Evolutionary conservation across 2,329 filamentous ascomycete genomes (phyloP), one percentile per base, ranked within the genome.

Genomic region (Dichotomopilus funicola): DNA sequence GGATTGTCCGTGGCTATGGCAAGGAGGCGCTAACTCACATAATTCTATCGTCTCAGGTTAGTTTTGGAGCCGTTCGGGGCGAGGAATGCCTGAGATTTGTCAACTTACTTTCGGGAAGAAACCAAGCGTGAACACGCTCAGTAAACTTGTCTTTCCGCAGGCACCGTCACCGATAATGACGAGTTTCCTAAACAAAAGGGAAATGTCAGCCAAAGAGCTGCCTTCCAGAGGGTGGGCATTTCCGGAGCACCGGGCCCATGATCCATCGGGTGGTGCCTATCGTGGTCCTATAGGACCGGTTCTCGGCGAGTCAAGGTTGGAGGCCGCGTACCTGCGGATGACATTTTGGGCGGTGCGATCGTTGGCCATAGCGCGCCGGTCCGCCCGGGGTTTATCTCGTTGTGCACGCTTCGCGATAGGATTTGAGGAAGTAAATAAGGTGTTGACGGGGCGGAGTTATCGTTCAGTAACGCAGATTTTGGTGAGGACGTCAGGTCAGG

Each of bases 81-180:
- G 36, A 5, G 9, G n/a, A 2, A 8, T 36, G 13, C 11, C 19
- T 12, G 36, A 19, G 1, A 12, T 6, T 6, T 8, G 6, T 42
- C 55, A 44, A 82, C 90, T 77, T 78, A 96, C 92, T 68, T 91
- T 96, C 66, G 94, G 94, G 67, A 97, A 99, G 74, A 96, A 97
- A 56, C 94, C 94, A 53, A 99, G 79, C 38, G 94, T 99, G 73
- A 99, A 99, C 64, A 99, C 94, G 71, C 91, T 96, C 63, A 99
- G 78, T 66, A 99, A 77, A 83, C 90, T 95, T 51, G 94, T 99
- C 79, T 99, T 99, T 67, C 94, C 94, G 74, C 94, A 99, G 64
- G 94, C 94, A 77, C 94, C 94, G 53, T 96, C 91, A 59, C 91
- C 91, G 67, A 96, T 96, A 65, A 96, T 96, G 67, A 96, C 91